Evolutionary conservation across 306 rosid genomes (phyloP).

Genomic region (Cicer pinnatifidum): DNA sequence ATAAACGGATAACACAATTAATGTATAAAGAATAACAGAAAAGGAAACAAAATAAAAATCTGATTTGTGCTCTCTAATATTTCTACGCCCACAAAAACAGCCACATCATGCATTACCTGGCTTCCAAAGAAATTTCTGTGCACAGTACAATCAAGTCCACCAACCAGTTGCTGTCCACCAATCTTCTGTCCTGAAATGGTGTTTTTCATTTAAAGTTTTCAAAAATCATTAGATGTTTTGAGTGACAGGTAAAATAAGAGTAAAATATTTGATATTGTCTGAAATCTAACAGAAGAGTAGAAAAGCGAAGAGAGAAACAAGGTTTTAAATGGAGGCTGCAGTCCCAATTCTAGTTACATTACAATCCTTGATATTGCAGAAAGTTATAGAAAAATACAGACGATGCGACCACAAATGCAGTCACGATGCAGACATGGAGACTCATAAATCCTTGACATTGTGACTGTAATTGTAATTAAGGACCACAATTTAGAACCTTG

Average conservation of each 20-base stretch:
- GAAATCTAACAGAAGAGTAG: neutral
- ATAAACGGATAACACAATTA: neutral
- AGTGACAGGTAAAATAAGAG: neutral
- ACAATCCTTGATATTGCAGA: neutral
- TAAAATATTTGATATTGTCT: neutral
- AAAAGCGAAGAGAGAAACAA: conserved; percentile 38
- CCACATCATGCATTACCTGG: conserved; percentile 61
- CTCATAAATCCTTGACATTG: neutral
- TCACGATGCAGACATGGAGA: neutral
- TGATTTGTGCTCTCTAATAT: conserved; percentile 1
- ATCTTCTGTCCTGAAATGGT: conserved; percentile 82
- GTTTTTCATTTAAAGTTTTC: conserved; percentile 29
- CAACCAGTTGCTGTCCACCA: conserved; percentile 88
- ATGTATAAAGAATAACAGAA: neutral
- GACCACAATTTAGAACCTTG: neutral
- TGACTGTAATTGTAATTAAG: neutral
- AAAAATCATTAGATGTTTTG: conserved; percentile 10
- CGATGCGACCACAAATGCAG: neutral
- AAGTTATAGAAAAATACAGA: neutral
- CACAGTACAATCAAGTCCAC: conserved; percentile 96
- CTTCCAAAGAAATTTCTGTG: conserved; percentile 96
- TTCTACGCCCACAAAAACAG: neutral
- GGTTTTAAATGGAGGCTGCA: neutral
- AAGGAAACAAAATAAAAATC: neutral
- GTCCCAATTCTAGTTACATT: neutral